These are phyloP conservation scores for Aspergillus baeticus DNA, from an alignment of 495 filamentous ascomycete genomes.

Conservation along the genomic window DNA sequence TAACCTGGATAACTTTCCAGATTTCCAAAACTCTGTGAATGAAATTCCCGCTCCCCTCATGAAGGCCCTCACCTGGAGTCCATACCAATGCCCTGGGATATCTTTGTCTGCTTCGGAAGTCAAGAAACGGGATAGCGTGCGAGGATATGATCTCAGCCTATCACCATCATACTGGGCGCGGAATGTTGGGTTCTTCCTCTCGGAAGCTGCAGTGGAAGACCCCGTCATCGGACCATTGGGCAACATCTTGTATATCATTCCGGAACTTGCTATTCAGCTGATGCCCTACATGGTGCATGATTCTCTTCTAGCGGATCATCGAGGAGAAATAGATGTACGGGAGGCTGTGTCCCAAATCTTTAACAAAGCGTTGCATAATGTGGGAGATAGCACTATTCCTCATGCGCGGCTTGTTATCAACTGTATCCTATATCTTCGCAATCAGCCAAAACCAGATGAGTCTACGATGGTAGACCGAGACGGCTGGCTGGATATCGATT, in stretches of 20 bases:
- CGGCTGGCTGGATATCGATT: conserved; percentile 84
- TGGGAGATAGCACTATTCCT: conserved; percentile 35
- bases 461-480: conserved; percentile 72
- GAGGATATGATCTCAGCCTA: conserved; percentile 16
- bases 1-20: conserved; percentile 44
- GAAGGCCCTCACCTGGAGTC: conserved; percentile 44
- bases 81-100: conserved; percentile 38
- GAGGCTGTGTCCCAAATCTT: conserved; percentile 46
- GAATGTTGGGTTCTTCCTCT: conserved; percentile 59
- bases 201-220: conserved; percentile 56
- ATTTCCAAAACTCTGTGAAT: conserved; percentile 49
- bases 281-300: conserved; percentile 83
- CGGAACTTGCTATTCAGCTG: conserved; percentile 64
- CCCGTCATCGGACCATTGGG: conserved; percentile 65
- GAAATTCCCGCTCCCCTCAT: conserved; percentile 38
- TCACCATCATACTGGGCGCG: conserved; percentile 59
- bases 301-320: conserved; percentile 57
- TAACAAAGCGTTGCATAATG: conserved; percentile 29
- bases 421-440: conserved; percentile 83
- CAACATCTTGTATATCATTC: conserved; percentile 58
- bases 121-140: conserved; percentile 11
- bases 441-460: conserved; percentile 74
- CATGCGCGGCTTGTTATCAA: conserved; percentile 67
- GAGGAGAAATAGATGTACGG: conserved; percentile 26
- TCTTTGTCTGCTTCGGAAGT: conserved; percentile 16